Conservation (phyloP, 2,329 filamentous ascomycete species). For the Pseudogymnoascus sp. region DNA sequence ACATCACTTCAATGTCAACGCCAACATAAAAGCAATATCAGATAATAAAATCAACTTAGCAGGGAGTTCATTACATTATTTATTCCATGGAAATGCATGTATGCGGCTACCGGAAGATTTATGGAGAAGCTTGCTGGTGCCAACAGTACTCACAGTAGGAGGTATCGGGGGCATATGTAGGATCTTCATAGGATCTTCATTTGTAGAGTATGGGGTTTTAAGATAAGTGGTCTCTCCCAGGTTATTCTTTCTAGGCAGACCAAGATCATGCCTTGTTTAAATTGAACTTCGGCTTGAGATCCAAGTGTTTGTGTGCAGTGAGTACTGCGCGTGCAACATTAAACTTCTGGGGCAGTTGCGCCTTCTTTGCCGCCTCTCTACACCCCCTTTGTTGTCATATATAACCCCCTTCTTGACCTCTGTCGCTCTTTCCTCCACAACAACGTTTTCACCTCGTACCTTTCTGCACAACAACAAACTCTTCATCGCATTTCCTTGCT, state of each 20-base stretch:
- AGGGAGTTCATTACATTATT: not conserved
- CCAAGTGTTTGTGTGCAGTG: not conserved
- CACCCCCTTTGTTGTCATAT: not conserved
- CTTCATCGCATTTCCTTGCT: not conserved
- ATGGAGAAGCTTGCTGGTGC: not conserved
- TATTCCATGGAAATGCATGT: not conserved
- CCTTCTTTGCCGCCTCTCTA: not conserved
- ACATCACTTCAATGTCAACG: not conserved
- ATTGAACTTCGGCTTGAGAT: not conserved
- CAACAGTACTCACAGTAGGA: not conserved
- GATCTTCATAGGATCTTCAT: not conserved
- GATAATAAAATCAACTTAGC: not conserved
- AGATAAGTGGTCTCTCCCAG: not conserved
- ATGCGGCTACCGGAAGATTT: not conserved
- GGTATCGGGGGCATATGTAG: not conserved
- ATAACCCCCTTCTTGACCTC: not conserved
- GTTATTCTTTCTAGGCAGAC: not conserved
- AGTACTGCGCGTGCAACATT: not conserved
- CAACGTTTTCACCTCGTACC: not conserved
- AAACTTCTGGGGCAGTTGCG: not conserved
- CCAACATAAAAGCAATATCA: not conserved
- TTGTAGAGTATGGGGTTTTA: not conserved
- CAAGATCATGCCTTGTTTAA: not conserved
- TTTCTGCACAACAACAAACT: constrained; percentile 3
- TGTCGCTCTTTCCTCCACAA: not conserved